phyloP scores from a whole-genome alignment of 176 grass and related monocot genomes.

The Aegilops sharonensis region DNA sequence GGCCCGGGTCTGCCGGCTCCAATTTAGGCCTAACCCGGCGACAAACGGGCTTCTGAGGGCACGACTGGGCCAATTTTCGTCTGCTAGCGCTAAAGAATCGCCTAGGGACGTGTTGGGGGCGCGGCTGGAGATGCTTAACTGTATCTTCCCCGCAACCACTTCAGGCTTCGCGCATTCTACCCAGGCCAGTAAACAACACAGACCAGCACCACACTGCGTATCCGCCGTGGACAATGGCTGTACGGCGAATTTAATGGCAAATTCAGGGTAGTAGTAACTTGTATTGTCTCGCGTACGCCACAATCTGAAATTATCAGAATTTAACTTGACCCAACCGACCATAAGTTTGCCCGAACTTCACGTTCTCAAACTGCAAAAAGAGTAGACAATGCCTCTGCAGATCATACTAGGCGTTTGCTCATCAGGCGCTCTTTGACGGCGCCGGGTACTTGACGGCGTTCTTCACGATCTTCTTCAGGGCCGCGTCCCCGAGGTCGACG shows the following conservation, averaged over 20 bases:
- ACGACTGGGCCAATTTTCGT: too few relatives aligned
- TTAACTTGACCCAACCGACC: neutral
- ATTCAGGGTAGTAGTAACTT: neutral
- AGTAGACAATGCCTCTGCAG: neutral
- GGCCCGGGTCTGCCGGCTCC: too few relatives aligned
- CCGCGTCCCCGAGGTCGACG: conserved; percentile 70
- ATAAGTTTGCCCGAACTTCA: neutral
- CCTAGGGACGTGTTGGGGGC: too few relatives aligned
- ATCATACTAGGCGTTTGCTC: neutral
- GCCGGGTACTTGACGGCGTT: conserved; percentile 80
- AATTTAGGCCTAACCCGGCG: too few relatives aligned
- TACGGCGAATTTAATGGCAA: neutral
- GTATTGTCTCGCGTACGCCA: neutral
- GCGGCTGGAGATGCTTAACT: too few relatives aligned
- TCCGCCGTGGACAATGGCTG: too few relatives aligned
- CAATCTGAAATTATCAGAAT: neutral
- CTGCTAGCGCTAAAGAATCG: too few relatives aligned
- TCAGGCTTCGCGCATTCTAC: too few relatives aligned
- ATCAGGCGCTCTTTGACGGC: conserved; percentile 22
- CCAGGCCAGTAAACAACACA: too few relatives aligned
- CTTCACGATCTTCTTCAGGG: conserved; percentile 66
- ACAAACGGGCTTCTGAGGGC: too few relatives aligned
- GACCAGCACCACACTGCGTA: too few relatives aligned
- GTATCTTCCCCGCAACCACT: too few relatives aligned
- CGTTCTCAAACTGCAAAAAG: neutral